These are phyloP conservation scores for Trichoderma cornu-damae DNA, from an alignment of 2,329 filamentous ascomycete species.

Conservation along the genomic window DNA sequence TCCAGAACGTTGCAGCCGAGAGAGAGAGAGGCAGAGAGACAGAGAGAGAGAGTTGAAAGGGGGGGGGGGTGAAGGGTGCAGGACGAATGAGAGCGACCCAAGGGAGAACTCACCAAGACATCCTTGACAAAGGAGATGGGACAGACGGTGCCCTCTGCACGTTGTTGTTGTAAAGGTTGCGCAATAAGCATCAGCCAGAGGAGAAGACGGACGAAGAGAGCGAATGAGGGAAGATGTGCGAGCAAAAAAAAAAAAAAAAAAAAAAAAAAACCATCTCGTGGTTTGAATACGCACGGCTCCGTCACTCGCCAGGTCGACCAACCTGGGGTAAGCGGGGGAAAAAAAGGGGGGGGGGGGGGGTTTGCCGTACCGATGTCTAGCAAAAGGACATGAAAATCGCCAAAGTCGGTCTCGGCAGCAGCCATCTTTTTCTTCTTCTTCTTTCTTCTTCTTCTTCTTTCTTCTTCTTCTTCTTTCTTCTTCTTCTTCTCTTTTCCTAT, in stretches of 20 bases:
- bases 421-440: constrained; percentile 4
- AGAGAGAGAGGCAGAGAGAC: constrained; percentile 20
- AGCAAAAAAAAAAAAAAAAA: not conserved
- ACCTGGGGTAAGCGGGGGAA: constrained; percentile 12
- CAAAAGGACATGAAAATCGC: constrained; percentile 31
- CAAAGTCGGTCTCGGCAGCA: constrained; percentile 25
- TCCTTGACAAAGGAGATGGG: constrained; percentile 82
- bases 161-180: constrained; percentile 16
- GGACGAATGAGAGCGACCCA: constrained; percentile 20
- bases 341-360: constrained; percentile 3
- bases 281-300: constrained; percentile 5
- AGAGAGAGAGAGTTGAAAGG: too few relatives aligned
- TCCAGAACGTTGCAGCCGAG: constrained; percentile 13
- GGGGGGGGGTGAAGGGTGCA: too few relatives aligned
- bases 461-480: not conserved
- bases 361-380: constrained; percentile 35
- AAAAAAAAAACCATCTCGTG: not conserved
- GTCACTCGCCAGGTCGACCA: constrained; percentile 6
- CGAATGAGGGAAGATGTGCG: not conserved
- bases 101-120: constrained; percentile 60
- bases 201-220: not conserved
- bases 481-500: not conserved
- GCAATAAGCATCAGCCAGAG: constrained; percentile 17
- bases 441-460: not conserved
- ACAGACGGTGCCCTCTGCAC: constrained; percentile 71